Evolutionary conservation across 2,329 filamentous ascomycete genomes (phyloP).

Genomic region (Calonectria montana): DNA sequence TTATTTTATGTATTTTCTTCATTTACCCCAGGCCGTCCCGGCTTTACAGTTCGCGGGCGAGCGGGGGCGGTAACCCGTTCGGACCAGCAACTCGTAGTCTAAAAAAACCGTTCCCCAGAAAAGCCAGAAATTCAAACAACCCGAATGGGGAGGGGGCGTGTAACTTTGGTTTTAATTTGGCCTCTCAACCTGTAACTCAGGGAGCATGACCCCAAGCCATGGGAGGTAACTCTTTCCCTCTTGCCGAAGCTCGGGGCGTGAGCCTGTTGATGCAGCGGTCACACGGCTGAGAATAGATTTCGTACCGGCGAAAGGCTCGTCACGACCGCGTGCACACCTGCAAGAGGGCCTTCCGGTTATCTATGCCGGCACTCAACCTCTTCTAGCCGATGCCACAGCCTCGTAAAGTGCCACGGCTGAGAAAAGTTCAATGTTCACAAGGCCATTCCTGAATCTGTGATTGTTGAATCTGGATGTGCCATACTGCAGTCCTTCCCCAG

Average conservation of each 20-base stretch:
- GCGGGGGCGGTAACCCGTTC: constrained; percentile 15
- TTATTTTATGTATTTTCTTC: not conserved
- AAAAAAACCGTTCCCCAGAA: constrained; percentile 25
- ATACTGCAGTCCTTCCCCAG: not conserved
- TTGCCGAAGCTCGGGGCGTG: constrained; percentile 9
- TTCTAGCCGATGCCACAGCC: constrained; percentile 13
- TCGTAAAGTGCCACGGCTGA: not conserved
- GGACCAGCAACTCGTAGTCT: constrained; percentile 12
- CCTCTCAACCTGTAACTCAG: not conserved
- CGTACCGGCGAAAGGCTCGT: not conserved
- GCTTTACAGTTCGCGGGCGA: constrained; percentile 19
- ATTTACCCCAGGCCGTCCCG: constrained; percentile 16
- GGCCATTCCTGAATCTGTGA: not conserved
- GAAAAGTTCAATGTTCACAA: constrained; percentile 7
- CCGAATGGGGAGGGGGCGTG: constrained; percentile 5
- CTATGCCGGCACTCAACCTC: not conserved
- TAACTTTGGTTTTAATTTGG: not conserved
- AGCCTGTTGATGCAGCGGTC: constrained; percentile 2
- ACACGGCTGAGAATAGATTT: constrained; percentile 6
- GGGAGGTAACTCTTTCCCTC: not conserved
- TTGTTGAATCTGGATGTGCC: not conserved
- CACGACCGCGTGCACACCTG: constrained; percentile 13
- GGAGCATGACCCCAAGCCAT: constrained; percentile 5
- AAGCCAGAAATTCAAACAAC: not conserved
- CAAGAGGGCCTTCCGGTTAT: not conserved